A percentile compares a stretch with the other conserved stretches of the same genome.
phyloP scores from a whole-genome alignment of 78 protist genomes.

The Planoprotostelium fungivorum region DNA sequence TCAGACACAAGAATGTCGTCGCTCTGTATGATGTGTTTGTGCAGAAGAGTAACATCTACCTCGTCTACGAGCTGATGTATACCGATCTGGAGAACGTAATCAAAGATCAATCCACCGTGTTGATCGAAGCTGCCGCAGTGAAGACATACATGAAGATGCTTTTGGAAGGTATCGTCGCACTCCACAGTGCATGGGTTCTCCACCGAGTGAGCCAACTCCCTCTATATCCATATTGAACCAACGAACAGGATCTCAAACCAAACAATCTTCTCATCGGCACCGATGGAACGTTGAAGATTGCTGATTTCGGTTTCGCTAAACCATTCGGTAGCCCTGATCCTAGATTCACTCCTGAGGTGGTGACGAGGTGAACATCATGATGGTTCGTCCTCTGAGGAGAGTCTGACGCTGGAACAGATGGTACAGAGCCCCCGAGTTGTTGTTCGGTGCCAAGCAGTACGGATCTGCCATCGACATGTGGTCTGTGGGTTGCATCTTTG shows the following conservation, averaged over 20 bases:
- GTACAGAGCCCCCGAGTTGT: slow-evolving; percentile 83
- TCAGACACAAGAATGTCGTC: slow-evolving; percentile 68
- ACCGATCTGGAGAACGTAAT: slow-evolving; percentile 62
- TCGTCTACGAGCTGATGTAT: slow-evolving; percentile 70
- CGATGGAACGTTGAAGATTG: slow-evolving; percentile 49
- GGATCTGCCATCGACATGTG: slow-evolving; percentile 78
- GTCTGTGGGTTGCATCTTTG: slow-evolving; percentile 78
- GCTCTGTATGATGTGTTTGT: slow-evolving; percentile 51
- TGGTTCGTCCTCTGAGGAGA: too few relatives aligned
- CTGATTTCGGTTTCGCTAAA: slow-evolving; percentile 85
- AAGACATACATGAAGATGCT: slow-evolving; percentile 64
- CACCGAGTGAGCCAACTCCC: slow-evolving; percentile 40
- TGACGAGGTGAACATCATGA: slow-evolving; percentile 25
- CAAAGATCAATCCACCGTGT: slow-evolving; percentile 32
- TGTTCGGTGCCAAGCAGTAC: slow-evolving; percentile 76
- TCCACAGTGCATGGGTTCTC: slow-evolving; percentile 50
- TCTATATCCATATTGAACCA: background rate
- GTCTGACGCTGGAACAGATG: slow-evolving; percentile 28
- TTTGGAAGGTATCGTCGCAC: slow-evolving; percentile 47
- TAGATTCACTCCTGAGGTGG: slow-evolving; percentile 47
- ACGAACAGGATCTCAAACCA: slow-evolving; percentile 72
- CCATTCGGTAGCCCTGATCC: slow-evolving; percentile 59
- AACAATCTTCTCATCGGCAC: slow-evolving; percentile 65
- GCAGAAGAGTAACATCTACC: slow-evolving; percentile 54
- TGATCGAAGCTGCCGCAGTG: slow-evolving; percentile 32